Conservation (phyloP, 2,329 filamentous ascomycete species). For the Davidsoniella neocaledoniae region DNA sequence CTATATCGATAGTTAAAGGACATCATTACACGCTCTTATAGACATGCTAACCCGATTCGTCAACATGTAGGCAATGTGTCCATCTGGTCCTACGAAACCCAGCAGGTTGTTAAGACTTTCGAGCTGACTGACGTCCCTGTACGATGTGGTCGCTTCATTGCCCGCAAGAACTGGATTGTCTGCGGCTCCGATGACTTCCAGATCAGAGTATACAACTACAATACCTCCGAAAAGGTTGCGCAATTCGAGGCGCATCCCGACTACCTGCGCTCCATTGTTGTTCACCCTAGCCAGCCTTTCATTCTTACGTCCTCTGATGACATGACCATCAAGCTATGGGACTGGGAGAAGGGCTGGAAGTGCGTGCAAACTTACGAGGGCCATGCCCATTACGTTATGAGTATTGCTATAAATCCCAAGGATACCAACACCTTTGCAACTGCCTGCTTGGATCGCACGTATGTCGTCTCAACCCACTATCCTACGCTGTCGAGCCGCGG, state of each 20-base stretch:
- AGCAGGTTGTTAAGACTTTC: conserved; percentile 95
- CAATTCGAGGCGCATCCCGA: conserved; percentile 95
- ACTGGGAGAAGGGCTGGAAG: conserved; percentile 98
- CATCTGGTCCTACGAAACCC: conserved; percentile 97
- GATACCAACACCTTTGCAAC: conserved; percentile 85
- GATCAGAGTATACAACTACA: conserved; percentile 91
- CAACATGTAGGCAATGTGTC: conserved; percentile 69
- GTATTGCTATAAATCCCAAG: conserved; percentile 91
- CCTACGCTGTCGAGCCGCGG: neutral
- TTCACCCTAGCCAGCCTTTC: conserved; percentile 90
- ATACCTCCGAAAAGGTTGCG: conserved; percentile 96
- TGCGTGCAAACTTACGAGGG: conserved; percentile 95
- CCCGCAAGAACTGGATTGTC: conserved; percentile 97
- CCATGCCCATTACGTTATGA: conserved; percentile 94
- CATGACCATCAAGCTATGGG: conserved; percentile 97
- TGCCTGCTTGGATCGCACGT: conserved; percentile 67
- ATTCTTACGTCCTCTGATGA: conserved; percentile 94
- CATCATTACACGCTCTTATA: conserved; percentile 8
- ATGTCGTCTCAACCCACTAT: neutral
- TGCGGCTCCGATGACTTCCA: conserved; percentile 89
- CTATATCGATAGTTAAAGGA: neutral
- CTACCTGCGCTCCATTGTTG: conserved; percentile 91
- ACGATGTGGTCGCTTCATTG: conserved; percentile 87
- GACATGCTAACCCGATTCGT: neutral
- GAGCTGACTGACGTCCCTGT: conserved; percentile 97